These are phyloP conservation scores for Fusarium begoniae DNA, from an alignment of 2,329 filamentous ascomycete species.

Conservation along the genomic window DNA sequence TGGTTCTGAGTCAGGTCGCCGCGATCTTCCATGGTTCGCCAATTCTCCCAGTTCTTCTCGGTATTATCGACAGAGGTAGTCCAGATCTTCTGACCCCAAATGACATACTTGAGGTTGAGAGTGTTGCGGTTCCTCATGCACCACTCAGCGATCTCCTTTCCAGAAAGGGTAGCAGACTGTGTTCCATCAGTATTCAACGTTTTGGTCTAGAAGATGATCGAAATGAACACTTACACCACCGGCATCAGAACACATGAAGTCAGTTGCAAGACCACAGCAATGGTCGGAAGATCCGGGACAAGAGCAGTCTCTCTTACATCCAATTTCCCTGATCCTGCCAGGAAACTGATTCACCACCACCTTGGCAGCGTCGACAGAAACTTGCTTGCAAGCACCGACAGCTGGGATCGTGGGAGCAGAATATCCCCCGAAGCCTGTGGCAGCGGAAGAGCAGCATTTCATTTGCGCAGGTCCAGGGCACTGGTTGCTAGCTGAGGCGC, in stretches of 20 bases:
- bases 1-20: conserved; percentile 54
- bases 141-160: conserved; percentile 58
- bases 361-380: conserved; percentile 48
- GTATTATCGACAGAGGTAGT: conserved; percentile 46
- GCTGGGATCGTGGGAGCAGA: conserved; percentile 46
- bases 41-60: conserved; percentile 52
- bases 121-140: conserved; percentile 54
- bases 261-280: conserved; percentile 51
- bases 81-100: conserved; percentile 62
- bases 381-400: conserved; percentile 48
- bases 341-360: conserved; percentile 50
- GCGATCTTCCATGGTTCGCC: conserved; percentile 55
- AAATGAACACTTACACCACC: conserved; percentile 48
- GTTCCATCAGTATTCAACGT: neutral
- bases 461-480: conserved; percentile 52
- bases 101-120: conserved; percentile 58
- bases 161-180: conserved; percentile 50
- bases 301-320: conserved; percentile 46
- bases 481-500: conserved; percentile 41
- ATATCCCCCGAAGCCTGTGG: conserved; percentile 49
- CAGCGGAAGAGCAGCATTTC: conserved; percentile 50
- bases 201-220: neutral
- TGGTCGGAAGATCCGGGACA: conserved; percentile 49
- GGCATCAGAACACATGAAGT: conserved; percentile 51
- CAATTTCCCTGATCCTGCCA: conserved; percentile 47